phyloP scores from a whole-genome alignment of 805 yeast species.

The Teunomyces funiuensis region DNA sequence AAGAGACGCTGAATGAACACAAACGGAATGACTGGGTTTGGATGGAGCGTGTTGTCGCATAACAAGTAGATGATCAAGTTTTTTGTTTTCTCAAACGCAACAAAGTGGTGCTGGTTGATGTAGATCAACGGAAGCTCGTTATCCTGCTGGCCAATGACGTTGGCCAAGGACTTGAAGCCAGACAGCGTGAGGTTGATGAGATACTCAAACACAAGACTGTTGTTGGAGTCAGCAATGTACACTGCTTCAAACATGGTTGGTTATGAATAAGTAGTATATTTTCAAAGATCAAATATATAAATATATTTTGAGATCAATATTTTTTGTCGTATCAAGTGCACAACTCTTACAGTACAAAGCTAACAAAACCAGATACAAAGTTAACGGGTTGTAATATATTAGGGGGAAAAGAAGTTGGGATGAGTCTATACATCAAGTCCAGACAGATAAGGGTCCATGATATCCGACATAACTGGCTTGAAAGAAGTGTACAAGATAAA shows the following conservation, averaged over 20 bases:
- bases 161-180: conserved; percentile 26
- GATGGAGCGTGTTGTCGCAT: conserved; percentile 17
- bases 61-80: conserved; percentile 29
- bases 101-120: conserved; percentile 29
- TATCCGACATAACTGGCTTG: conserved; percentile 3
- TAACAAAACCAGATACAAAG: too few species aligned
- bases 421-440: conserved; percentile 3
- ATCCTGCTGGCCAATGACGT: conserved; percentile 14
- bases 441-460: conserved; percentile 9
- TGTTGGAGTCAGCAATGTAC: conserved; percentile 39
- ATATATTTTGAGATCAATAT: not conserved
- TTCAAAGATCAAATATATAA: not conserved
- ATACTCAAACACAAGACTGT: conserved; percentile 37
- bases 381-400: not conserved
- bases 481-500: not conserved
- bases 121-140: conserved; percentile 24
- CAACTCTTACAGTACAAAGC: too few species aligned
- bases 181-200: conserved; percentile 32
- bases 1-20: conserved; percentile 52
- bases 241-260: conserved; percentile 39
- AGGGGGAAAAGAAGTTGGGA: conserved; percentile 1
- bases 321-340: too few species aligned
- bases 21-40: conserved; percentile 55
- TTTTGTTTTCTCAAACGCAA: conserved; percentile 22
- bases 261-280: not conserved